Evolutionary conservation across 108 stramenopile genomes (phyloP).

Genomic region (Chaetoceros muelleri): DNA sequence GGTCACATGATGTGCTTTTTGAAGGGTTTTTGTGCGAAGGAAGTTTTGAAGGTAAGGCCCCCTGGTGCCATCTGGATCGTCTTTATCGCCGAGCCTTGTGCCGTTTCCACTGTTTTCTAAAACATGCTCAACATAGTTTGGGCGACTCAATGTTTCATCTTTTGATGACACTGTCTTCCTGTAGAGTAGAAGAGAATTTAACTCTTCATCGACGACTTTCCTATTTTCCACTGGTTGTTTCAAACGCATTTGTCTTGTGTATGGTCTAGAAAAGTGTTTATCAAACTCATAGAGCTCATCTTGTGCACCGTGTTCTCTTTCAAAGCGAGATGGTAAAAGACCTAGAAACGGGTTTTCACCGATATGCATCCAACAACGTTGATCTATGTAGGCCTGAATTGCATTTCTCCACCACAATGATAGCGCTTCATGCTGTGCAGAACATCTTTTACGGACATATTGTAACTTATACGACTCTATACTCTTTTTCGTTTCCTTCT

Average conservation of each 20-base stretch:
- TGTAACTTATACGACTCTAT: conserved; percentile 20
- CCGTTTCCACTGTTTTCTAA: no score
- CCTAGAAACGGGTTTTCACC: conserved; percentile 29
- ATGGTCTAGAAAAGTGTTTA: conserved; percentile 20
- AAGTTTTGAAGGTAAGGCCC: conserved; percentile 8
- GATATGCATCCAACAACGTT: conserved; percentile 81
- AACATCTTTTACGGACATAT: conserved; percentile 38
- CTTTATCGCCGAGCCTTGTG: no score
- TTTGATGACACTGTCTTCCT: not conserved
- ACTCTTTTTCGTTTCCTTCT: not conserved
- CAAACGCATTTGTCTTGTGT: conserved; percentile 9
- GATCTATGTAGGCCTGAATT: conserved; percentile 57
- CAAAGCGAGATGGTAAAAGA: conserved; percentile 60
- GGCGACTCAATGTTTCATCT: no score
- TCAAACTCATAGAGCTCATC: conserved; percentile 60
- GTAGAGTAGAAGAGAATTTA: not conserved
- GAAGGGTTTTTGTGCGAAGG: not conserved
- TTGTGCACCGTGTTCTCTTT: conserved; percentile 42
- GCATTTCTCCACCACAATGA: conserved; percentile 73
- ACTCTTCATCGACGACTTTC: not conserved
- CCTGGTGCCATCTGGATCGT: no score
- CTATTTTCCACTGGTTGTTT: conserved; percentile 7
- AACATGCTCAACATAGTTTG: no score
- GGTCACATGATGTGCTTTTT: no score
- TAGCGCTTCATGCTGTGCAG: conserved; percentile 42